These are phyloP conservation scores for Geosmithia morbida DNA, from an alignment of 2,329 filamentous ascomycete species.

Conservation along the genomic window DNA sequence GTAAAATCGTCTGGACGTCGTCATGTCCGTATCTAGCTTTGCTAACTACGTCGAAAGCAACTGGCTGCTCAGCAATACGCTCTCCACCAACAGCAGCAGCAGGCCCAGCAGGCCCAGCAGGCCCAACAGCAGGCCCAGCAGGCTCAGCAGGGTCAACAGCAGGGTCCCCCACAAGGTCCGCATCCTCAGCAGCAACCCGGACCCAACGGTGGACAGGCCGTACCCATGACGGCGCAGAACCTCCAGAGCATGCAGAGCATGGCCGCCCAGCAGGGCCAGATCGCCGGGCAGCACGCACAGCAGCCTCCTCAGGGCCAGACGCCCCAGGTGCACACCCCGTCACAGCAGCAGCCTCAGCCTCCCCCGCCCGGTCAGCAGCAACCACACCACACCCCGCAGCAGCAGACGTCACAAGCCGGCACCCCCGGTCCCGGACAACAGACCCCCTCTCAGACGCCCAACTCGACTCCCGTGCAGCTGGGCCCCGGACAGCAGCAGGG, in stretches of 20 bases:
- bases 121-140: slow-evolving; percentile 22
- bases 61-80: slow-evolving; percentile 29
- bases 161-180: slow-evolving; percentile 16
- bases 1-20: neutral
- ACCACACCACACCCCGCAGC: slow-evolving; percentile 30
- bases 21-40: neutral
- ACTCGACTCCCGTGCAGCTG: slow-evolving; percentile 19
- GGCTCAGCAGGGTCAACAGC: slow-evolving; percentile 11
- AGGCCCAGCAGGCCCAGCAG: slow-evolving; percentile 2
- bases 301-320: slow-evolving; percentile 15
- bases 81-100: slow-evolving; percentile 27
- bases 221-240: slow-evolving; percentile 32
- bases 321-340: slow-evolving; percentile 16
- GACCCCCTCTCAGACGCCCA: slow-evolving; percentile 29
- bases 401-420: slow-evolving; percentile 24
- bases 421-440: slow-evolving; percentile 31
- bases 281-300: slow-evolving; percentile 14
- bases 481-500: slow-evolving; percentile 2
- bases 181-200: slow-evolving; percentile 8
- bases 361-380: slow-evolving; percentile 25
- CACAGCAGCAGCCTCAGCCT: slow-evolving; percentile 17
- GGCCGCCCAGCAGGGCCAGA: slow-evolving; percentile 21
- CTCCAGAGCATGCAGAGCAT: slow-evolving; percentile 27
- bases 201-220: slow-evolving; percentile 28
- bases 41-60: slow-evolving; percentile 7